Base-by-base conservation (phyloP, 768 basidiomycete species). In the Clitopilus hobsonii region DNA sequence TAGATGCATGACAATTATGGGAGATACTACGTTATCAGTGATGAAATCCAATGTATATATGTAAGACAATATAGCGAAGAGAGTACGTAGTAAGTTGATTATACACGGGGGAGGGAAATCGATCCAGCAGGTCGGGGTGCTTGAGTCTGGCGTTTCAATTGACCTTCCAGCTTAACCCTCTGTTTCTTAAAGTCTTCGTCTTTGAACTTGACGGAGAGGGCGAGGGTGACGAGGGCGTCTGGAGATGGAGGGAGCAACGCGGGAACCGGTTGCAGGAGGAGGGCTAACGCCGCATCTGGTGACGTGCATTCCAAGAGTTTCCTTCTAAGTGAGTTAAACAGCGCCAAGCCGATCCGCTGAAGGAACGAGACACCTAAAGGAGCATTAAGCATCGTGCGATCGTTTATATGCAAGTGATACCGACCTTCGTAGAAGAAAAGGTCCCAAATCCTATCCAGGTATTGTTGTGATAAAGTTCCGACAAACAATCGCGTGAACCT, bases 171-270 rank as follows among this genome's bases (percentile, higher is more conserved):
- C 64, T 91, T 91, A 27, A 78, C 63, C 2, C 89, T 81, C 60
- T 87, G 86, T 63, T 90, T 91, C 24, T 83, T 79, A 14, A 92
- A 58, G 55, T 91, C 89, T 55, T 91, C 89, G 60, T 91, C 90
- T 63, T 87, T 91, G 56, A 91, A 67, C 65, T 87, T 90, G 58
- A 88, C 71, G 2, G 80, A 75, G n/a, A 80, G 71, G 0, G 81
- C 80, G 6, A 85, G 75, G n/a, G 80, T 68, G 27, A 91, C 67
- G 57, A 91, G 77, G 0, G 78, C 76, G 45, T 88, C 89, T 0
- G 86, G 77, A 3, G 75, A 74, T 0, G 81, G 70, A 0, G 87
- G 87, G 0, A 91, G 75, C 52, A 72, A 72, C n/a, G 69, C 64
- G 0, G 73, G 65, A 1, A 82, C 78, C 0, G 87, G 86, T 16